Base-by-base conservation (phyloP, 768 basidiomycete species). In the Lactifluus echinatus region DNA sequence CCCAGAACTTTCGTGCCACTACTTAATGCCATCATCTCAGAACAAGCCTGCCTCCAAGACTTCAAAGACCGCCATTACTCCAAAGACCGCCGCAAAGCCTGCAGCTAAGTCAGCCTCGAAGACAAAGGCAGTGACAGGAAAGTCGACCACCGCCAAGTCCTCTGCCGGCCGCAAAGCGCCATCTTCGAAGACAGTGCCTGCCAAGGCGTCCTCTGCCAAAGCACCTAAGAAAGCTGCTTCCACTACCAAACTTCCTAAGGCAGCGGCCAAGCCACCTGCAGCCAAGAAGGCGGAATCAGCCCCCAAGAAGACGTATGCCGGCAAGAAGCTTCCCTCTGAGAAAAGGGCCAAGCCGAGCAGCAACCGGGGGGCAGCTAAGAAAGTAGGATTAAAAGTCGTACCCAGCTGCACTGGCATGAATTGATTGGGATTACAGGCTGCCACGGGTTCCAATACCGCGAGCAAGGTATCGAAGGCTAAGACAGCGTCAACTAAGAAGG, bases 281-380 rank as follows among this genome's bases (percentile, higher is more conserved):
- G 68, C 69, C 53, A 61, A 68, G 43, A 66, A 65, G 51, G 50
- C 66, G 39, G 54, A 63, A 29, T 15, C 54, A 19, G 64, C 74
- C 34, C 42, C 55, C 24, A 60, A 62, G 53, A 68, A 65, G 62
- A 56, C 60, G 26, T 62, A 57, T 26, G 63, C 63, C 1, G 56
- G 63, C 33, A 61, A 56, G 45, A 63, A 55, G 42, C 21, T 34
- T 1, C 37, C 61, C 21, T 28, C 62, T 15, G 57, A 58, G 33
- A 57, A 62, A 24, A 67, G 60, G 50, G 24, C 55, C 10, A 55
- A 63, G 28, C 28, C 66, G 6, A 51, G 62, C 14, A 43, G 56
- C 50, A 62, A 78, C 67, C 74, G 80, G 33, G 80, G 76, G 31
- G 45, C 75, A 1, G 81, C 78, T 8, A 88, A 87, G 77, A 88